Conservation (phyloP, 768 basidiomycete species). For the Gelatoporia subvermispora region DNA sequence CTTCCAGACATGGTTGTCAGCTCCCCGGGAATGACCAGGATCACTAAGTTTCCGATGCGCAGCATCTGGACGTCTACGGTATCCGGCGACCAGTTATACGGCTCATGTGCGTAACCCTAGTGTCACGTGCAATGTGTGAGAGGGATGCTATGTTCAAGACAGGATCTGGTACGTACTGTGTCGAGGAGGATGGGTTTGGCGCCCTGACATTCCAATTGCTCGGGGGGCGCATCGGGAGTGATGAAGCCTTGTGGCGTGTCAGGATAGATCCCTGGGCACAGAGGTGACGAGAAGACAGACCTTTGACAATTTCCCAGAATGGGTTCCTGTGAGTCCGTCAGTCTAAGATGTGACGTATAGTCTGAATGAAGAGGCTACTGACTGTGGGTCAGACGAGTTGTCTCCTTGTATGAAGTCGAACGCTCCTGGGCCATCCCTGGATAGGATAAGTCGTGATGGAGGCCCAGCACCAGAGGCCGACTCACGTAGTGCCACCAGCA, state of each 20-base stretch:
- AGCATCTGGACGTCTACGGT: constrained; percentile 76
- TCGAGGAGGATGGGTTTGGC: constrained; percentile 80
- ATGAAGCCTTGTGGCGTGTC: constrained; percentile 39
- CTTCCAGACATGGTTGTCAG: constrained; percentile 81
- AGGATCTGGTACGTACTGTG: constrained; percentile 39
- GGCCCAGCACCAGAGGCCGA: not conserved
- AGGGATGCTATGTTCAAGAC: constrained; percentile 1
- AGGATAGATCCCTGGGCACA: not conserved
- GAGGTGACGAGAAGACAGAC: constrained; percentile 22
- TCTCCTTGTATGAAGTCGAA: constrained; percentile 76
- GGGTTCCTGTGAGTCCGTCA: constrained; percentile 47
- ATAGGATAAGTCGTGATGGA: not conserved
- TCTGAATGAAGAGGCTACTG: constrained; percentile 19
- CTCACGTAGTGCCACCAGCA: constrained; percentile 77
- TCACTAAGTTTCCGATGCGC: constrained; percentile 70
- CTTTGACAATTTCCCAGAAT: constrained; percentile 79
- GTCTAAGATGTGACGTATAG: constrained; percentile 7
- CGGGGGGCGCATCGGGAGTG: constrained; percentile 57
- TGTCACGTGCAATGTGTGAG: constrained; percentile 6
- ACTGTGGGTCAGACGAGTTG: constrained; percentile 57
- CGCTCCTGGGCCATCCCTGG: constrained; percentile 74
- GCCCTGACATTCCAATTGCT: constrained; percentile 64
- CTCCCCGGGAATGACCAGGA: constrained; percentile 74
- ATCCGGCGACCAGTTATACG: constrained; percentile 72
- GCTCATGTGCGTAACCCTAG: constrained; percentile 59